Evolutionary conservation across 1,284 basidiomycete genomes (phyloP).

Genomic region (Volvariella volvacea): DNA sequence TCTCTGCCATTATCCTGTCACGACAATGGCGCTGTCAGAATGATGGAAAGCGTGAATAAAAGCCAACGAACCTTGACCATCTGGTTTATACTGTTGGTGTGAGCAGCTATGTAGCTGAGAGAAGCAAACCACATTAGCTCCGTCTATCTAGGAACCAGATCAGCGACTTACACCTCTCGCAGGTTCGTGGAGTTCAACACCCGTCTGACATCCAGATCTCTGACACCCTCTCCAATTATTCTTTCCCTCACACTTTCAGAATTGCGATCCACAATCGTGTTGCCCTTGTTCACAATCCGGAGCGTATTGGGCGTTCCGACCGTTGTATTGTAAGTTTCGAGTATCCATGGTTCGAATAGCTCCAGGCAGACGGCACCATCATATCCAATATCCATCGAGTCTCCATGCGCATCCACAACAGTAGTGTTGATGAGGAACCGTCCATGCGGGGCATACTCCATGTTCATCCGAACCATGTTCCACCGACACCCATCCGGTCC

Average conservation of each 20-base stretch:
- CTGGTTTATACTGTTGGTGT: constrained; percentile 33
- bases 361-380: constrained; percentile 35
- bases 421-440: constrained; percentile 19
- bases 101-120: constrained; percentile 20
- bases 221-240: constrained; percentile 12
- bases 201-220: constrained; percentile 13
- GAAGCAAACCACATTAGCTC: too few relatives aligned
- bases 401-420: constrained; percentile 19
- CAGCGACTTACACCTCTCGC: constrained; percentile 16
- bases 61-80: constrained; percentile 31
- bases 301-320: constrained; percentile 20
- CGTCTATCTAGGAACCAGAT: not conserved
- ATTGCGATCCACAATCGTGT: constrained; percentile 14
- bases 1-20: constrained; percentile 30
- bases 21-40: too few relatives aligned
- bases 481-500: constrained; percentile 27
- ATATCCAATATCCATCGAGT: constrained; percentile 26
- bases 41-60: too few relatives aligned
- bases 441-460: constrained; percentile 28
- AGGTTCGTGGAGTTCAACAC: constrained; percentile 23
- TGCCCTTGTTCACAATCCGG: constrained; percentile 22
- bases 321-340: constrained; percentile 32
- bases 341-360: constrained; percentile 34
- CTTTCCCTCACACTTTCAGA: constrained; percentile 10
- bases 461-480: constrained; percentile 34